A percentile compares a stretch with the other conserved stretches of the same genome.
Conservation (phyloP, 352 stramenopile species). For the Blastocystis hominis region DNA sequence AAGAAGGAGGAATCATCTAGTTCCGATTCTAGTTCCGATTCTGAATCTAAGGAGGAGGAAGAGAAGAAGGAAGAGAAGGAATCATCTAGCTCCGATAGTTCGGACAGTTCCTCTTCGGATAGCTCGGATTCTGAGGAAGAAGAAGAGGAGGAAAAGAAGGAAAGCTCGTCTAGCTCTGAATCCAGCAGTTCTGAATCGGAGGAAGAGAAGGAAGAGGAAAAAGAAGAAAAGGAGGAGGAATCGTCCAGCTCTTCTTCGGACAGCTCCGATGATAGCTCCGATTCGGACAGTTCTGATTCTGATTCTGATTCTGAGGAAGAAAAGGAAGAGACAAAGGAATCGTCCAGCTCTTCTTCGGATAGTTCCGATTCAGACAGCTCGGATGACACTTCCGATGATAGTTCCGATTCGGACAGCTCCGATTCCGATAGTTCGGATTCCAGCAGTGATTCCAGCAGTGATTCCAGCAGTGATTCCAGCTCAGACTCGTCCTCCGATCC, state of each 20-base stretch:
- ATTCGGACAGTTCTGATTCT: conserved; percentile 36
- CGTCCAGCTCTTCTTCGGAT: conserved; percentile 57
- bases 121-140: conserved; percentile 17
- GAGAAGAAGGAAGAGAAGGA: conserved; percentile 57
- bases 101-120: neutral
- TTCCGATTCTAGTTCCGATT: neutral
- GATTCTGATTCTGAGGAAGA: neutral
- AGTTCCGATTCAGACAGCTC: neutral
- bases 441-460: conserved; percentile 50
- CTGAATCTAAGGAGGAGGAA: neutral
- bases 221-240: conserved; percentile 58
- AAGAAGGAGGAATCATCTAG: neutral
- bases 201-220: conserved; percentile 52
- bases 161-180: conserved; percentile 41
- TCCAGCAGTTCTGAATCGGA: conserved; percentile 6
- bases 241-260: neutral
- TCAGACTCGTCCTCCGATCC: conserved; percentile 62
- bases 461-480: conserved; percentile 60
- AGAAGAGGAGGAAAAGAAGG: conserved; percentile 52
- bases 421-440: conserved; percentile 48
- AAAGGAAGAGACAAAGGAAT: conserved; percentile 59
- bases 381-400: conserved; percentile 21
- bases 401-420: conserved; percentile 43
- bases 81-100: neutral
- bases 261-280: neutral